These are phyloP conservation scores for Zygosaccharomyces kombuchaensis DNA, from an alignment of 805 yeast genomes.

Conservation along the genomic window DNA sequence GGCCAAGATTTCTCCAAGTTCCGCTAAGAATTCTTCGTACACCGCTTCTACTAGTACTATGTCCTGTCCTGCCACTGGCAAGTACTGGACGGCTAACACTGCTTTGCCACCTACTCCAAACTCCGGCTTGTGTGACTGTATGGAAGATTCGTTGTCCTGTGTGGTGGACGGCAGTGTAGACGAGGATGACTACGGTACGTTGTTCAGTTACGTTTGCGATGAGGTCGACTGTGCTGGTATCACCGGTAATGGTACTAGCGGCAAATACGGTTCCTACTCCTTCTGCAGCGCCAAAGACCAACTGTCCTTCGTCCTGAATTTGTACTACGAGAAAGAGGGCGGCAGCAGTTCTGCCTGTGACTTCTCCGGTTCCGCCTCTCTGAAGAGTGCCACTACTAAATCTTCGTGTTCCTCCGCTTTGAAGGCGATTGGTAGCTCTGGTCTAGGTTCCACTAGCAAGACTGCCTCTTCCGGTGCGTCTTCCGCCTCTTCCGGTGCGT, in stretches of 20 bases:
- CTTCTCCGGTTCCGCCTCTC: slow-evolving; percentile 64
- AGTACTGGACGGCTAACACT: slow-evolving; percentile 64
- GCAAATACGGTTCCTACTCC: slow-evolving; percentile 68
- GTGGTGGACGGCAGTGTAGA: slow-evolving; percentile 54
- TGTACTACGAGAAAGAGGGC: slow-evolving; percentile 51
- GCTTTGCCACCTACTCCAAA: slow-evolving; percentile 77
- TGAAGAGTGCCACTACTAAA: slow-evolving; percentile 45
- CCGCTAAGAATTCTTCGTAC: slow-evolving; percentile 39
- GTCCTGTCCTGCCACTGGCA: slow-evolving; percentile 56
- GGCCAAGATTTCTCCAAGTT: slow-evolving; percentile 49
- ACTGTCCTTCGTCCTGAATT: slow-evolving; percentile 60
- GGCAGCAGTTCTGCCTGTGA: slow-evolving; percentile 52
- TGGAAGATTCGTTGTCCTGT: slow-evolving; percentile 52
- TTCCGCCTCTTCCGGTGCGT: too few species aligned
- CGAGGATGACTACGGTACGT: slow-evolving; percentile 51
- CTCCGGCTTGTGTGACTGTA: slow-evolving; percentile 58
- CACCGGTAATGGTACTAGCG: slow-evolving; percentile 55
- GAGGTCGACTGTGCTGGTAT: slow-evolving; percentile 57
- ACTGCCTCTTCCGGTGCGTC: slow-evolving; percentile 20
- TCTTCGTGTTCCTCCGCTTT: slow-evolving; percentile 54
- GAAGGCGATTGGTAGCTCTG: slow-evolving; percentile 64
- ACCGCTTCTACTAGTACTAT: slow-evolving; percentile 43
- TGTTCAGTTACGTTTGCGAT: slow-evolving; percentile 58
- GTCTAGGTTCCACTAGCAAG: slow-evolving; percentile 55
- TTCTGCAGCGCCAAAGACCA: slow-evolving; percentile 65